Percentiles rank a stretch among this genome's conserved stretches.
Evolutionary conservation across 169 alveolate genomes (phyloP).

Genomic region (Eimeria acervulina): DNA sequence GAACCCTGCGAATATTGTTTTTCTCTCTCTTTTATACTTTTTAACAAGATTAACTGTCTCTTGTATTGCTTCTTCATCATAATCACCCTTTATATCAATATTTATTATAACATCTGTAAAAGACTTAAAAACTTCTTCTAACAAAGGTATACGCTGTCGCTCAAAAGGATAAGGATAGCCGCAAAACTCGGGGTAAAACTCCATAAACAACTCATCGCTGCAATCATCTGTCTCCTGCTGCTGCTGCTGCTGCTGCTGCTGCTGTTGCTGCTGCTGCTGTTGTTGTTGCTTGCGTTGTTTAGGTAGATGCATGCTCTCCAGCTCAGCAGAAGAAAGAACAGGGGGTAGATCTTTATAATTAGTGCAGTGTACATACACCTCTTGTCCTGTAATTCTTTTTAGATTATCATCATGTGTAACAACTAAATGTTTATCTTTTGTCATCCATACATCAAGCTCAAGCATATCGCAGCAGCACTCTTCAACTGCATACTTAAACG

Average conservation of each 20-base stretch:
- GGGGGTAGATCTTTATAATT: constrained; percentile 43
- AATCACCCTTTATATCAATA: no score
- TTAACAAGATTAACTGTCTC: no score
- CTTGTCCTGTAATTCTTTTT: constrained; percentile 66
- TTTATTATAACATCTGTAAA: no score
- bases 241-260: no score
- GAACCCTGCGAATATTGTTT: no score
- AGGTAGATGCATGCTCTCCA: not conserved
- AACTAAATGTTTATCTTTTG: constrained; percentile 82
- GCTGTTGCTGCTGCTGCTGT: no score
- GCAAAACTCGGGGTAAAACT: constrained; percentile 8
- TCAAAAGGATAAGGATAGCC: constrained; percentile 13
- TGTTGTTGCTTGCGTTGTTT: no score
- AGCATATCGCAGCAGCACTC: constrained; percentile 84
- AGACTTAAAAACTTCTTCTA: no score
- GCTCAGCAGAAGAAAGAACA: not conserved
- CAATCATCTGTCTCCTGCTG: no score
- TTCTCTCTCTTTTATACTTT: no score
- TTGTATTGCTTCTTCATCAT: no score
- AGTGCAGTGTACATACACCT: constrained; percentile 7
- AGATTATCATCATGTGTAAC: constrained; percentile 84
- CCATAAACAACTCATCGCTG: constrained; percentile 17
- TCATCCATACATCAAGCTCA: constrained; percentile 86
- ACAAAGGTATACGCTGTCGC: no score
- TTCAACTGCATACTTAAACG: constrained; percentile 83